Conservation (phyloP, 2,329 filamentous ascomycete genomes). For the Seiridium cupressi region DNA sequence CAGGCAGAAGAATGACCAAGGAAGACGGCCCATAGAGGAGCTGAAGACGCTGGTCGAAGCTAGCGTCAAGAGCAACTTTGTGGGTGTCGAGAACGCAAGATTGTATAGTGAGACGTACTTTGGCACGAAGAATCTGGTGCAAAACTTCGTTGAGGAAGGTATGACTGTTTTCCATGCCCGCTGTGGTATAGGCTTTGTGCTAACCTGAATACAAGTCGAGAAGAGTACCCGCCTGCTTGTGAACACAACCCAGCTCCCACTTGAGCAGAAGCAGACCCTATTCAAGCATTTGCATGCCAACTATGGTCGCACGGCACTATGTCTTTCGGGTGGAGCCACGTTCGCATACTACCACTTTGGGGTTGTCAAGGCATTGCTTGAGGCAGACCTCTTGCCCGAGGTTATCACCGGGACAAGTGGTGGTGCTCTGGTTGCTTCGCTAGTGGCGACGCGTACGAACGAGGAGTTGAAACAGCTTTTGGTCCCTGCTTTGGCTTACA, state of each 20-base stretch:
- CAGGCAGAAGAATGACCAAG: constrained; percentile 31
- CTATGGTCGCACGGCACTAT: constrained; percentile 88
- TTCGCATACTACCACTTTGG: constrained; percentile 98
- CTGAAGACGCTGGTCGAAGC: constrained; percentile 77
- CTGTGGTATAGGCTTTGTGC: neutral
- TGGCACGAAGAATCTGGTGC: constrained; percentile 92
- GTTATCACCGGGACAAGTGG: constrained; percentile 97
- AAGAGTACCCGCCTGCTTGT: constrained; percentile 66
- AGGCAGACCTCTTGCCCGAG: constrained; percentile 80
- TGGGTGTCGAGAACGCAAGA: constrained; percentile 87
- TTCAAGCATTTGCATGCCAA: constrained; percentile 91
- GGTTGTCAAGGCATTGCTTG: constrained; percentile 83
- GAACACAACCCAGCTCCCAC: constrained; percentile 62
- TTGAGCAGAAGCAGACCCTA: constrained; percentile 73
- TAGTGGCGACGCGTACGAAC: constrained; percentile 87
- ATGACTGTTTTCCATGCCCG: constrained; percentile 18
- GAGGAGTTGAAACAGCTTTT: constrained; percentile 84
- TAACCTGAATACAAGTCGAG: constrained; percentile 48
- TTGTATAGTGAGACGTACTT: constrained; percentile 98
- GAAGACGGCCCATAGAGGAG: constrained; percentile 64
- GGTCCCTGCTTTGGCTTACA: constrained; percentile 79
- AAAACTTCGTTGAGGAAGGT: constrained; percentile 86
- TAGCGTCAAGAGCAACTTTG: constrained; percentile 97
- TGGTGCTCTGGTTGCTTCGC: constrained; percentile 82
- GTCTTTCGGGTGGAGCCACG: constrained; percentile 86